A percentile compares a stretch with the other conserved stretches of the same genome.
These are phyloP conservation scores for Paecilomyces dactylethromorphus DNA, from an alignment of 2,329 filamentous ascomycete species.

Conservation along the genomic window DNA sequence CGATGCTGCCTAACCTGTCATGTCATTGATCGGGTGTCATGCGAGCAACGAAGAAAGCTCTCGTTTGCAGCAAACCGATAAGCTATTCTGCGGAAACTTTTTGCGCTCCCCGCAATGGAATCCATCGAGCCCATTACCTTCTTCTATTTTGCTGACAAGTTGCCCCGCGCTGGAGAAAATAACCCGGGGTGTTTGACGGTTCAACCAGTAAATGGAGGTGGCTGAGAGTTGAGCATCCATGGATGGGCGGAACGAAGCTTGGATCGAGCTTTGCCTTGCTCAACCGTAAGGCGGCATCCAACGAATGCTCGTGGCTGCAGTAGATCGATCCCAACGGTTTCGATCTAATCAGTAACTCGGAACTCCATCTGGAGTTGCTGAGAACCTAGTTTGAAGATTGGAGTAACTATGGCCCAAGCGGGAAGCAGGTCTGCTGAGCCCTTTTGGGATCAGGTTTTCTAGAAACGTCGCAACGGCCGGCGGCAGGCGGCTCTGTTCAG, in stretches of 20 bases:
- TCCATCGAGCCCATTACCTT: background rate
- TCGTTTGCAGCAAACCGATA: background rate
- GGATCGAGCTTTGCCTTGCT: background rate
- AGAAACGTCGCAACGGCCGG: conserved; percentile 11
- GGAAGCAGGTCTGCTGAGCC: conserved; percentile 7
- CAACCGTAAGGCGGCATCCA: background rate
- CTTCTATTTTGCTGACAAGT: background rate
- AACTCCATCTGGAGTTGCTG: background rate
- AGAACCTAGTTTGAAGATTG: background rate
- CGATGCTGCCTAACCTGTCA: background rate
- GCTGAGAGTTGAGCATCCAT: background rate
- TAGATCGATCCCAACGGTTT: background rate
- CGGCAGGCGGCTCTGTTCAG: background rate
- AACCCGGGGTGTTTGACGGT: background rate
- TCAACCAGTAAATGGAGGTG: background rate
- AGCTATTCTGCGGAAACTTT: background rate
- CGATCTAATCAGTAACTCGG: background rate
- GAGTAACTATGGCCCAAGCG: conserved; percentile 15
- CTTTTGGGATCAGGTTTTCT: conserved; percentile 6
- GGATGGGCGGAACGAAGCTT: background rate
- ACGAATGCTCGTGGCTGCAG: background rate
- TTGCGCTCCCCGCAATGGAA: background rate
- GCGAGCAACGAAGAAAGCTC: background rate
- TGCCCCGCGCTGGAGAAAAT: background rate
- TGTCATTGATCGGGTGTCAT: background rate